These are phyloP conservation scores for Erythrobasidium hasegawianum DNA, from an alignment of 1,284 basidiomycete genomes.

Conservation along the genomic window DNA sequence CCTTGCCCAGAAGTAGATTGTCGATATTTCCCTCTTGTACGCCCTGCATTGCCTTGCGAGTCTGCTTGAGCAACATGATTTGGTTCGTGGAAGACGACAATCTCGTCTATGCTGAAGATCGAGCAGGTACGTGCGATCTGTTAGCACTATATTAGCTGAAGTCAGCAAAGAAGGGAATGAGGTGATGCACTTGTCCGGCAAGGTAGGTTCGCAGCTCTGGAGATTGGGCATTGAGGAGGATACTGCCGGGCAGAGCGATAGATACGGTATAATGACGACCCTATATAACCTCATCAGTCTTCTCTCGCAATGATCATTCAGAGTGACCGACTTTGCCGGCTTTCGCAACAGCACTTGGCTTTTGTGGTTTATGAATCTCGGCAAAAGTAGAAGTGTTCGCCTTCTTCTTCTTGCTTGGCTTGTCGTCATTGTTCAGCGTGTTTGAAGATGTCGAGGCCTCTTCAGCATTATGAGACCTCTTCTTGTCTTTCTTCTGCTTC, in stretches of 20 bases:
- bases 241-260: conserved; percentile 47
- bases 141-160: neutral
- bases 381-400: neutral
- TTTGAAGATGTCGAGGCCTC: neutral
- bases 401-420: neutral
- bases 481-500: conserved; percentile 4
- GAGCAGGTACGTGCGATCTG: conserved; percentile 47
- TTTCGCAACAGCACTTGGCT: conserved; percentile 6
- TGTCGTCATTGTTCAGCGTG: neutral
- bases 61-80: conserved; percentile 34
- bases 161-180: neutral
- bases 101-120: conserved; percentile 49
- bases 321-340: conserved; percentile 7
- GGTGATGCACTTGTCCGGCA: conserved; percentile 41
- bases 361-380: conserved; percentile 2
- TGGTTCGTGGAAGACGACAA: conserved; percentile 45
- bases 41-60: neutral
- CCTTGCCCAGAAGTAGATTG: conserved; percentile 15
- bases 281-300: neutral
- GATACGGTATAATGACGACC: conserved; percentile 42
- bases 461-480: neutral
- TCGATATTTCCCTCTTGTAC: conserved; percentile 36
- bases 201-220: conserved; percentile 46
- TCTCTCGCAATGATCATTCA: too few species aligned
- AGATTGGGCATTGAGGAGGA: conserved; percentile 48